A percentile compares a stretch with the other conserved stretches of the same genome.
Evolutionary conservation across 2,329 filamentous ascomycete genomes (phyloP).

Genomic region (Hortaea sp.): DNA sequence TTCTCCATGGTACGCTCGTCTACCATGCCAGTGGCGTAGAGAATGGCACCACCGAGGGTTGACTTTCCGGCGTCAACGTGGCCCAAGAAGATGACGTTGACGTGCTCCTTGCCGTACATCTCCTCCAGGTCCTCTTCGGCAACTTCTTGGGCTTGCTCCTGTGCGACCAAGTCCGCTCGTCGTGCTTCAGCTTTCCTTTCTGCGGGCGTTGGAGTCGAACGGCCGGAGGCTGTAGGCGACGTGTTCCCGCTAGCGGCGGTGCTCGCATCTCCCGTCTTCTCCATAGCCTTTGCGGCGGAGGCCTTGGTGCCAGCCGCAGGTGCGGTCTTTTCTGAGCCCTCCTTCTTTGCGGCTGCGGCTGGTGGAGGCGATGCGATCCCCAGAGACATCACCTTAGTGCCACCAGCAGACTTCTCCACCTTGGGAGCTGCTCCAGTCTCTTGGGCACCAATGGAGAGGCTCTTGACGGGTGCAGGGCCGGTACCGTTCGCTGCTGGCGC

Average conservation of each 20-base stretch:
- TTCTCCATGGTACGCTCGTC: slow-evolving; percentile 97
- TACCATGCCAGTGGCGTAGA: slow-evolving; percentile 96
- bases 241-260: slow-evolving; percentile 53
- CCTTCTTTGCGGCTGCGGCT: slow-evolving; percentile 42
- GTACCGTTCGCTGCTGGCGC: slow-evolving; percentile 50
- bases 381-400: slow-evolving; percentile 67
- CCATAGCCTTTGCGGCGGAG: slow-evolving; percentile 79
- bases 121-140: slow-evolving; percentile 81
- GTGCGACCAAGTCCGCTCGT: slow-evolving; percentile 72
- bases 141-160: slow-evolving; percentile 69
- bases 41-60: slow-evolving; percentile 83
- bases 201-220: slow-evolving; percentile 55
- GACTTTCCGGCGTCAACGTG: slow-evolving; percentile 99
- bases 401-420: slow-evolving; percentile 39
- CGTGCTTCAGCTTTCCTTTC: slow-evolving; percentile 49
- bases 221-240: slow-evolving; percentile 73
- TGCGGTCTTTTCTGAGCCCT: slow-evolving; percentile 32
- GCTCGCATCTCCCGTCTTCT: slow-evolving; percentile 70
- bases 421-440: slow-evolving; percentile 41
- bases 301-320: slow-evolving; percentile 71
- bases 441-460: slow-evolving; percentile 45
- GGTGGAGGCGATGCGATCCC: slow-evolving; percentile 30
- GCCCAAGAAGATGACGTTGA: slow-evolving; percentile 96
- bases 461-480: slow-evolving; percentile 44
- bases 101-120: slow-evolving; percentile 86